These are phyloP conservation scores for Trichoderma virens DNA, from an alignment of 495 filamentous ascomycete genomes.

Conservation along the genomic window DNA sequence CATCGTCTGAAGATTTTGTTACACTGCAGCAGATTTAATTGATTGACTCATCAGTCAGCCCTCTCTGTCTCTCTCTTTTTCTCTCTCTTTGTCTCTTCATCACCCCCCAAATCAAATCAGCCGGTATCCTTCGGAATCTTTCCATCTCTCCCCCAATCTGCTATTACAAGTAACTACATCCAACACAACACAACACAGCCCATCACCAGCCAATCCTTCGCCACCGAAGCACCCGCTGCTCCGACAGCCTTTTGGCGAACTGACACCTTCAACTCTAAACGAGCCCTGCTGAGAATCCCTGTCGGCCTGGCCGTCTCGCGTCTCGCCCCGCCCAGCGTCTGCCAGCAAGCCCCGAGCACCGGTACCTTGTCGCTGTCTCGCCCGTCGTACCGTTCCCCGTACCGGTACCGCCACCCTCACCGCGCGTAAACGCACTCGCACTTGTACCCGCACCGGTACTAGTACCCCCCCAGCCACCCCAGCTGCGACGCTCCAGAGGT, in stretches of 20 bases:
- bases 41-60: neutral
- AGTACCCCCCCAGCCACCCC: neutral
- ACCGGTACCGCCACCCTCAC: conserved; percentile 2
- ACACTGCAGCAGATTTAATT: neutral
- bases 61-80: neutral
- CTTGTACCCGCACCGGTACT: no score
- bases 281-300: conserved; percentile 4
- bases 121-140: neutral
- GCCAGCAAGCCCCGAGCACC: neutral
- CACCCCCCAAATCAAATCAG: no score
- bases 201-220: neutral
- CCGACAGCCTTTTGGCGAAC: neutral
- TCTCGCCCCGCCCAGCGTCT: neutral
- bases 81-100: neutral
- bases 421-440: neutral
- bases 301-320: neutral
- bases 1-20: neutral
- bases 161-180: neutral
- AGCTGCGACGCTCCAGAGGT: neutral
- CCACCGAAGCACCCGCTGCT: neutral
- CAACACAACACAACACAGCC: neutral
- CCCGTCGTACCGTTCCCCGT: no score
- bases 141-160: neutral
- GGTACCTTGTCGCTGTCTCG: no score
- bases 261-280: conserved; percentile 2